These are phyloP conservation scores for Ichthyophonus hoferi DNA, from an alignment of 208 protist species.

Conservation along the genomic window DNA sequence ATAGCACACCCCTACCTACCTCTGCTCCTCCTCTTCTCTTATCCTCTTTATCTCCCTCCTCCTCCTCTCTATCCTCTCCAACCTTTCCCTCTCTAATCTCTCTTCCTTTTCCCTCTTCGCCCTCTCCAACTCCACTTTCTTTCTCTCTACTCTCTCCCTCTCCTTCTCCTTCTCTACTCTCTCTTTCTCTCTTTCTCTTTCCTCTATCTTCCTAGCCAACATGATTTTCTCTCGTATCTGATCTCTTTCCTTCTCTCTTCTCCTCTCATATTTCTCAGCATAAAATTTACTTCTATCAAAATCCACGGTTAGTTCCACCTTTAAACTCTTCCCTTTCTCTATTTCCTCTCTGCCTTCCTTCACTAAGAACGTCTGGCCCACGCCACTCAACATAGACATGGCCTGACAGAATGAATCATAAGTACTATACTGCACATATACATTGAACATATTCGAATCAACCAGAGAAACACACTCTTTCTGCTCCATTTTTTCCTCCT, in stretches of 20 bases:
- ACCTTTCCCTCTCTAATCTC: background rate
- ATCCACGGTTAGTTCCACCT: too few relatives aligned
- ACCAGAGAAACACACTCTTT: too few relatives aligned
- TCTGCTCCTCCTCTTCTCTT: background rate
- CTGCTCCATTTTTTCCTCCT: too few relatives aligned
- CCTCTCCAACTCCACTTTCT: background rate
- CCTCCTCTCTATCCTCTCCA: background rate
- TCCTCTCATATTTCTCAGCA: too few relatives aligned
- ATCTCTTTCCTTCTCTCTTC: background rate
- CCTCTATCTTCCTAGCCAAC: background rate
- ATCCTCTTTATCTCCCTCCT: background rate
- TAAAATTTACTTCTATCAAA: too few relatives aligned
- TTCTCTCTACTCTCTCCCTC: background rate
- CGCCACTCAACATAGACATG: too few relatives aligned
- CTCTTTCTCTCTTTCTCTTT: background rate
- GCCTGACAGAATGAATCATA: too few relatives aligned
- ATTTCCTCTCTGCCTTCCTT: too few relatives aligned
- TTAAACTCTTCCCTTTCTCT: too few relatives aligned
- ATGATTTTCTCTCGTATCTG: background rate
- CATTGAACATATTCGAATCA: too few relatives aligned
- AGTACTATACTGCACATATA: too few relatives aligned
- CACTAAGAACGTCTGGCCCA: too few relatives aligned
- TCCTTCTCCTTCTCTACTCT: background rate
- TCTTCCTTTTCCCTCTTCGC: background rate
- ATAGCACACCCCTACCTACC: background rate